Evolutionary conservation across 208 protist genomes (phyloP).

Genomic region (Tritrichomonas musculus): DNA sequence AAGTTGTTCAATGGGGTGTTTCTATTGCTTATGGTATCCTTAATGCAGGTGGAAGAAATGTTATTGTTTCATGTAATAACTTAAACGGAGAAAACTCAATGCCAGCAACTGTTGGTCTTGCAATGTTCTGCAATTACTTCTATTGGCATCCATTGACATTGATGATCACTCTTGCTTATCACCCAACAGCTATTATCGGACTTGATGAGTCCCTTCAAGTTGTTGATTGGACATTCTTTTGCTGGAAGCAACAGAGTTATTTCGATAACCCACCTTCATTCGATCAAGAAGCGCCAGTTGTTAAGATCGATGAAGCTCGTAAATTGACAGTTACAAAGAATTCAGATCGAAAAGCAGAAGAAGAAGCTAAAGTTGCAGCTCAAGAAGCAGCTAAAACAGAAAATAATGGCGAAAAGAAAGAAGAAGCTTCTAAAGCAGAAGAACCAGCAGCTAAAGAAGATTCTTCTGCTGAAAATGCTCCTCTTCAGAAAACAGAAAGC

Average conservation of each 20-base stretch:
- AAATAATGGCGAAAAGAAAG: not conserved
- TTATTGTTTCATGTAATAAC: not conserved
- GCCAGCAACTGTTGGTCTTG: not conserved
- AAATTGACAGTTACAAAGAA: not conserved
- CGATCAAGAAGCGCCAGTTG: not conserved
- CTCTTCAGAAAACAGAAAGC: not conserved
- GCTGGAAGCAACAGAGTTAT: not conserved
- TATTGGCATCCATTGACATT: slow-evolving; percentile 5
- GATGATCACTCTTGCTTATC: not conserved
- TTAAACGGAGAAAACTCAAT: not conserved
- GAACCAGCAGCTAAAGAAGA: too few relatives aligned
- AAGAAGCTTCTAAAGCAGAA: too few relatives aligned
- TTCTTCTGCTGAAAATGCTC: too few relatives aligned
- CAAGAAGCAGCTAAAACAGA: not conserved
- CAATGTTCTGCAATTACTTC: slow-evolving; percentile 1
- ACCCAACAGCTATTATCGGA: slow-evolving; percentile 1
- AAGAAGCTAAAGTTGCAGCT: not conserved
- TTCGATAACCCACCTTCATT: slow-evolving; percentile 12
- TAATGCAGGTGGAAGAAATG: not conserved
- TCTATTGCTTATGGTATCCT: not conserved
- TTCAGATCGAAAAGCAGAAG: not conserved
- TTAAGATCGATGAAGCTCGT: not conserved
- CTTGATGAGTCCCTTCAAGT: not conserved
- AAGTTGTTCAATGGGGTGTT: not conserved
- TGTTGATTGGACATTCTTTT: not conserved